Evolutionary conservation across 2,329 filamentous ascomycete genomes (phyloP), one percentile per base, ranked within the genome.

Genomic region (Penicillium sp.): DNA sequence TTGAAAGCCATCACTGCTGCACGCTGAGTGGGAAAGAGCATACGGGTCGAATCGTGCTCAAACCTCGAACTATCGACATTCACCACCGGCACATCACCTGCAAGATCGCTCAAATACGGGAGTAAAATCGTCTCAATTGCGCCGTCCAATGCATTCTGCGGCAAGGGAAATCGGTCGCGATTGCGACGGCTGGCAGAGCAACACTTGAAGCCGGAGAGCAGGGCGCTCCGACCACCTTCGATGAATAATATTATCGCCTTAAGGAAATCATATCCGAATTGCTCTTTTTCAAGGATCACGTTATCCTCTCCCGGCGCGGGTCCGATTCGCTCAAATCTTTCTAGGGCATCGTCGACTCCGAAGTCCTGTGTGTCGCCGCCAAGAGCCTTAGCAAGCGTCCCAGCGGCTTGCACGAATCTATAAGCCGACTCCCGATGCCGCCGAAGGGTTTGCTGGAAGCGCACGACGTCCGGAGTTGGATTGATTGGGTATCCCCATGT

Each of bases 261-360:
- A 29, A 89, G 67, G 66, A 90, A 89, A 66, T 89, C 87, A 67
- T 88, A 88, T n/a, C 81, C 81, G 69, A 89, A 89, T 15, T 83
- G 82, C 49, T 85, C 81, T 21, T 79, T 75, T 7, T 67, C 66
- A 13, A 78, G 69, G 21, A 80, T 69, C 38, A 70, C 56, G 60
- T 71, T 69, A 66, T 82, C 72, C 70, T 85, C 78, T 23, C 77
- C 74, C 51, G 79, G 74, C 0, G 83, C 81, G 19, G 81, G 81
- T 47, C 73, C 74, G 29, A 87, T 82, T 21, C 78, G 75, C n/a
- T 78, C 71, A 66, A 86, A 86, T 50, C 77, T 70, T n/a, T 77
- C 71, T 26, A 81, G 69, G 9, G 79, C 75, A 47, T 74, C 74
- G 65, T 74, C 66, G 31, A 75, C 71, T 47, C 76, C 76, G 35